These are phyloP conservation scores for Saccharomycopsis sp. DNA, from an alignment of 805 yeast species.

Conservation along the genomic window DNA sequence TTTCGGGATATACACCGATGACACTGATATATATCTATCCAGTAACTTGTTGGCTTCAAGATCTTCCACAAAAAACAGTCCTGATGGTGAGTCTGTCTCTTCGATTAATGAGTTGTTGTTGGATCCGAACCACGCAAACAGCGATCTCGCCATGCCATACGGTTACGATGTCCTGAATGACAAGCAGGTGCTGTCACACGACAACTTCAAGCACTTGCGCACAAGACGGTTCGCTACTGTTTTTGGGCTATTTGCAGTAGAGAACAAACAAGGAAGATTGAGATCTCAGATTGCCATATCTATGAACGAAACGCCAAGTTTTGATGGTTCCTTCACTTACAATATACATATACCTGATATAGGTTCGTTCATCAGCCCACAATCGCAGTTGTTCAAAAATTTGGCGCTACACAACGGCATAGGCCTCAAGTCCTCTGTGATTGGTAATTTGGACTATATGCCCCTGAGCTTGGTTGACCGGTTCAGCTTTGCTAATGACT, in stretches of 20 bases:
- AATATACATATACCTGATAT: conserved; percentile 38
- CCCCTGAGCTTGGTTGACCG: conserved; percentile 18
- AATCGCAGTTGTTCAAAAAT: conserved; percentile 22
- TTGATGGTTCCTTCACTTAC: too few relatives aligned
- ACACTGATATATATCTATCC: conserved; percentile 26
- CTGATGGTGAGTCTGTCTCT: conserved; percentile 2
- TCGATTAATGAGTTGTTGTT: conserved; percentile 3
- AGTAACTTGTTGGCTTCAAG: conserved; percentile 20
- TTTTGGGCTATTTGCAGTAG: conserved; percentile 11
- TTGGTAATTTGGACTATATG: conserved; percentile 21
- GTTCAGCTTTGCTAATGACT: conserved; percentile 6
- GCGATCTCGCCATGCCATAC: not conserved
- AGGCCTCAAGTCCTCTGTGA: too few relatives aligned
- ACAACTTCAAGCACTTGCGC: conserved; percentile 18
- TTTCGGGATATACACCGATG: conserved; percentile 20
- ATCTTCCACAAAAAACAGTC: not conserved
- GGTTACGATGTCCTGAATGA: not conserved
- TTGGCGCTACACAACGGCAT: conserved; percentile 19
- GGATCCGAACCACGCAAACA: conserved; percentile 2
- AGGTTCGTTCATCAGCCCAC: conserved; percentile 30
- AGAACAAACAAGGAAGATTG: conserved; percentile 13
- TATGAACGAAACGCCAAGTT: conserved; percentile 21
- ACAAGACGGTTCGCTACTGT: conserved; percentile 2
- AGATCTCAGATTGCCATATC: conserved; percentile 28
- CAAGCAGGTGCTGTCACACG: conserved; percentile 4